Base-by-base conservation (phyloP, 2,329 filamentous ascomycete species). In the Fusarium redolens region DNA sequence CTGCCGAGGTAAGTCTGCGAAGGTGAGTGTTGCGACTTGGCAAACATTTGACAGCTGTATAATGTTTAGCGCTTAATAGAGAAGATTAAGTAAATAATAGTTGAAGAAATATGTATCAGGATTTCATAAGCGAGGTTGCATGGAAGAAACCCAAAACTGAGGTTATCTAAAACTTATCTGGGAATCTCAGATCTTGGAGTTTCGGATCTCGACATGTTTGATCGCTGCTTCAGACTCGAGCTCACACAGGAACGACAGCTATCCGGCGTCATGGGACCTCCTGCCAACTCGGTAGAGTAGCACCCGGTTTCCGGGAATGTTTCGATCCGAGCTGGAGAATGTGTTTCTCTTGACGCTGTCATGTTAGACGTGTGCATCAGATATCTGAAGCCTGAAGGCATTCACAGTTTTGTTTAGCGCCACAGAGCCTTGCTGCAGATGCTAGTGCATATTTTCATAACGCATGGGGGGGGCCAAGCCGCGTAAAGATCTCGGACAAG, bases 151-250 rank as follows among this genome's bases (percentile, higher is more conserved):
- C 51, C 51, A 68, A 72, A 61, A 58, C 72, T 28, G 61, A 61
- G 52, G 37, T 44, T 58, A 64, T 72, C 62, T 62, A 57, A 68
- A 73, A 70, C 65, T 50, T 61, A 68, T 74, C 62, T 58, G 56
- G 61, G 65, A 65, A 68, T 69, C 64, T 57, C 43, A 65, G 66
- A 75, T 74, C 62, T 69, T 61, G 40, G 64, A 59, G 72, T 75
- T 75, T 71, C 65, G 67, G 54, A 66, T 69, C 52, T 59, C 43
- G 45, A 43, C 62, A 45, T 63, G 74, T 76, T 77, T 76, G 74
- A 76, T 68, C 72, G 74, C 52, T 75, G 74, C 74, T 60, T 76
- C 74, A 73, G 61, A 71, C 31, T 65, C 65, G 50, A 66, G 44
- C 72, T 75, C 72, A 71, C 65, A 71, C 74, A 70, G 74, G 74